Evolutionary conservation across 257 asterid genomes (phyloP).

Genomic region (Primulina huaijiensis): DNA sequence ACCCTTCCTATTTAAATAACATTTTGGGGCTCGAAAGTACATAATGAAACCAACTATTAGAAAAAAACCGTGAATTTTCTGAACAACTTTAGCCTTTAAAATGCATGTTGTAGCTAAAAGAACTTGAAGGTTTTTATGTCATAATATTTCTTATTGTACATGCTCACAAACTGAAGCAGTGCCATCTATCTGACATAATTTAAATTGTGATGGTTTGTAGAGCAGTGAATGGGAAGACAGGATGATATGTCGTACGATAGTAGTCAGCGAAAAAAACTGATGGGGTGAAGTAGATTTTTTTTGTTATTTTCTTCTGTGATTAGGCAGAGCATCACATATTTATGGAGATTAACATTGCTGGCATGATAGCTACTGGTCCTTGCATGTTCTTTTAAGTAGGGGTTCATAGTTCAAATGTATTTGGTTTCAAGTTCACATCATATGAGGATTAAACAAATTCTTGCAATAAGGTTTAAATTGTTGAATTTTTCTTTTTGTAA

Average conservation of each 20-base stretch:
- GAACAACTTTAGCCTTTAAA: constrained; percentile 3
- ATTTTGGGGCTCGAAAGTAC: constrained; percentile 12
- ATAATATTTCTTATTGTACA: background rate
- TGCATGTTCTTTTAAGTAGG: constrained; percentile 11
- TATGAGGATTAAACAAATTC: constrained; percentile 2
- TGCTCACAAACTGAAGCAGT: background rate
- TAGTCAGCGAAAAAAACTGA: constrained; percentile 14
- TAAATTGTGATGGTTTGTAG: constrained; percentile 7
- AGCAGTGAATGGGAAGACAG: constrained; percentile 22
- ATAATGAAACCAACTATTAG: constrained; percentile 1
- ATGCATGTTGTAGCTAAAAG: background rate
- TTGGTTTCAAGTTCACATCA: background rate
- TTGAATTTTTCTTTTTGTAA: constrained; percentile 3
- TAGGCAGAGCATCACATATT: constrained; percentile 12
- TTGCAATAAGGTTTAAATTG: constrained; percentile 10
- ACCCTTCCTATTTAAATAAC: constrained; percentile 4
- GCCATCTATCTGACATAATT: background rate
- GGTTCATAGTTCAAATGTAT: background rate
- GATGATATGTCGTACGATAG: background rate
- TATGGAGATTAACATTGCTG: constrained; percentile 9
- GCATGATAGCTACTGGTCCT: constrained; percentile 18
- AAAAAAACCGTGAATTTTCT: constrained; percentile 1
- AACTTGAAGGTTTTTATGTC: background rate
- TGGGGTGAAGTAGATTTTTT: background rate
- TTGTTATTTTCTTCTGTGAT: constrained; percentile 18